Conservation (phyloP, 257 asterid species). For the Rehmannia glutinosa region DNA sequence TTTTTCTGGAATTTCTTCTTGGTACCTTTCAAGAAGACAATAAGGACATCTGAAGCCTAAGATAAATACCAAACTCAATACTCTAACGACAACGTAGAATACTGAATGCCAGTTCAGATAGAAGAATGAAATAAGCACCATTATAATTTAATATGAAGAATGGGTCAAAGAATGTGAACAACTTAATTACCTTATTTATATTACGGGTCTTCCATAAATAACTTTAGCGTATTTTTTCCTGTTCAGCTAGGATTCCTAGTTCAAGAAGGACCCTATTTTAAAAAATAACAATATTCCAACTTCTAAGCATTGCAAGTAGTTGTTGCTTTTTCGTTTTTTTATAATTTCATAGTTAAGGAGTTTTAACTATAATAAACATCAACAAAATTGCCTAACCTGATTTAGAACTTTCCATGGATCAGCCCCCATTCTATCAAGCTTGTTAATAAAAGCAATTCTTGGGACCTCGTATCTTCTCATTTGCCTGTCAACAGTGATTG, state of each 20-base stretch:
- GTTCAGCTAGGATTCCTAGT: not conserved
- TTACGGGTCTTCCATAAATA: not conserved
- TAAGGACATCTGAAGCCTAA: conserved; percentile 3
- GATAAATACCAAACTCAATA: conserved; percentile 2
- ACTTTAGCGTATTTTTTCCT: not conserved
- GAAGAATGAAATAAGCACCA: not conserved
- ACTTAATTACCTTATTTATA: not conserved
- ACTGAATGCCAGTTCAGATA: conserved; percentile 4
- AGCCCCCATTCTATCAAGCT: conserved; percentile 98
- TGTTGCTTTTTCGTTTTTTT: not conserved
- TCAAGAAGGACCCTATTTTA: not conserved
- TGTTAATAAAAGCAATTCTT: conserved; percentile 89
- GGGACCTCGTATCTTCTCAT: conserved; percentile 99
- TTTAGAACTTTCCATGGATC: conserved; percentile 97
- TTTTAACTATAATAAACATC: not conserved
- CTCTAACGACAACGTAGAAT: not conserved
- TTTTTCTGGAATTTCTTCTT: not conserved
- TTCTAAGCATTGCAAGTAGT: not conserved
- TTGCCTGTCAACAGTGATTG: conserved; percentile 97
- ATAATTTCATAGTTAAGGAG: not conserved
- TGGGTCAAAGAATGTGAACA: too few species aligned
- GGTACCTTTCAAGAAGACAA: not conserved
- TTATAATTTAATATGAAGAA: too few species aligned
- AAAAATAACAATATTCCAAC: not conserved
- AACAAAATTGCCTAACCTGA: conserved; percentile 50